Percentiles rank a stretch among this genome's conserved stretches.
These are phyloP conservation scores for Termitomyces sp. DNA, from an alignment of 768 basidiomycete species.

Conservation along the genomic window DNA sequence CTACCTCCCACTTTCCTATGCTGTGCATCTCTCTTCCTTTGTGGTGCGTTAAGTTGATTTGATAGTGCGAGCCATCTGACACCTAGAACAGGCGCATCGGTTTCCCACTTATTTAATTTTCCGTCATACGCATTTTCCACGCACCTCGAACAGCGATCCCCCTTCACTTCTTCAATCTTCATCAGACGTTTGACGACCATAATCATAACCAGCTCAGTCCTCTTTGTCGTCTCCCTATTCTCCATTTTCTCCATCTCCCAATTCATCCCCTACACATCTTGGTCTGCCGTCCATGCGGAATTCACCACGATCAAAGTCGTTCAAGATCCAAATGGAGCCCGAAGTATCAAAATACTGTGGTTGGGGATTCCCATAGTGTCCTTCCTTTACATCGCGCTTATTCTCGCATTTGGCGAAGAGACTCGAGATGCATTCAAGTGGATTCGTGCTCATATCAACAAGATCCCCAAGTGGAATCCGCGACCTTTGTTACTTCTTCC, in stretches of 20 bases:
- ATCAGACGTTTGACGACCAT: constrained; percentile 50
- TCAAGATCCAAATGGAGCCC: constrained; percentile 16
- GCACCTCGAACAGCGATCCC: constrained; percentile 35
- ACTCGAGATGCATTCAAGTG: constrained; percentile 28
- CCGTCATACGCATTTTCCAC: constrained; percentile 20
- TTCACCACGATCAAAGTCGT: constrained; percentile 32
- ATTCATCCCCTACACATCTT: constrained; percentile 36
- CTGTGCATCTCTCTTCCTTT: constrained; percentile 32
- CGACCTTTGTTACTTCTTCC: constrained; percentile 14
- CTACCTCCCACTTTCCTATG: constrained; percentile 40
- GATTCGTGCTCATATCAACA: constrained; percentile 16
- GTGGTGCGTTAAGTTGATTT: constrained; percentile 25
- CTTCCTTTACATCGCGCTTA: constrained; percentile 30
- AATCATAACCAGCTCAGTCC: constrained; percentile 33
- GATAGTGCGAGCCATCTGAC: neutral
- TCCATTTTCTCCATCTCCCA: constrained; percentile 27
- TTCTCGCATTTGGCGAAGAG: constrained; percentile 33
- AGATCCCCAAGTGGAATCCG: constrained; percentile 4
- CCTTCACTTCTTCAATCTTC: constrained; percentile 43
- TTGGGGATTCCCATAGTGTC: constrained; percentile 36
- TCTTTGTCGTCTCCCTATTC: constrained; percentile 34
- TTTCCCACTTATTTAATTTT: constrained; percentile 25
- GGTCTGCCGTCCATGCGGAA: constrained; percentile 39
- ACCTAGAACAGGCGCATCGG: constrained; percentile 22
- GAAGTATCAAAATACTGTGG: constrained; percentile 27